Conservation (phyloP, 2,329 filamentous ascomycete species). For the Beauveria scarabaeidicola region DNA sequence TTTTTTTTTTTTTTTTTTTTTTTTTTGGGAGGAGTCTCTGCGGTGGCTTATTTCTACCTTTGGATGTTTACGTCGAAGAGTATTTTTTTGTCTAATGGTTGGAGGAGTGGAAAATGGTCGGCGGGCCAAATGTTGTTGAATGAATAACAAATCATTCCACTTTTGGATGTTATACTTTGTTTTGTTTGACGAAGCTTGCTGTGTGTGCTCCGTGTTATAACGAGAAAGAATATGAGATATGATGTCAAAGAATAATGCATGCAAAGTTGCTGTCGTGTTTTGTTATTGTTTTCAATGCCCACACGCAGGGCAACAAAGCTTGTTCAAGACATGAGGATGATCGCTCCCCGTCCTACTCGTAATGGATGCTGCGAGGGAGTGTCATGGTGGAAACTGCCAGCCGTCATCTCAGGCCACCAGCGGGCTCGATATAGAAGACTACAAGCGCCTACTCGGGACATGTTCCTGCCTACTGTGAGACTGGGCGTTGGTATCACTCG, state of each 20-base stretch:
- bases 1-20: background rate
- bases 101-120: background rate
- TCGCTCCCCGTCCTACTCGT: too few relatives aligned
- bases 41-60: slow-evolving; percentile 1
- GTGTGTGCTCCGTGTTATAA: too few relatives aligned
- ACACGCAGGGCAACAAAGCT: too few relatives aligned
- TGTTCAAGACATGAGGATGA: too few relatives aligned
- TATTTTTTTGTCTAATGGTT: slow-evolving; percentile 11
- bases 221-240: background rate
- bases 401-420: too few relatives aligned
- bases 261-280: background rate
- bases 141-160: slow-evolving; percentile 1
- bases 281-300: too few relatives aligned
- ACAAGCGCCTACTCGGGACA: too few relatives aligned
- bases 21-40: background rate
- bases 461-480: too few relatives aligned
- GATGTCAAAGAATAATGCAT: background rate
- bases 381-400: too few relatives aligned
- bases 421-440: too few relatives aligned
- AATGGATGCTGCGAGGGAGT: too few relatives aligned
- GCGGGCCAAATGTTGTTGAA: background rate
- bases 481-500: too few relatives aligned
- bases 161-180: background rate
- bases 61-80: slow-evolving; percentile 4
- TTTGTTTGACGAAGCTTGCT: background rate